Evolutionary conservation across 148 eudicot genomes (phyloP).

Genomic region (Diospyros kaki): DNA sequence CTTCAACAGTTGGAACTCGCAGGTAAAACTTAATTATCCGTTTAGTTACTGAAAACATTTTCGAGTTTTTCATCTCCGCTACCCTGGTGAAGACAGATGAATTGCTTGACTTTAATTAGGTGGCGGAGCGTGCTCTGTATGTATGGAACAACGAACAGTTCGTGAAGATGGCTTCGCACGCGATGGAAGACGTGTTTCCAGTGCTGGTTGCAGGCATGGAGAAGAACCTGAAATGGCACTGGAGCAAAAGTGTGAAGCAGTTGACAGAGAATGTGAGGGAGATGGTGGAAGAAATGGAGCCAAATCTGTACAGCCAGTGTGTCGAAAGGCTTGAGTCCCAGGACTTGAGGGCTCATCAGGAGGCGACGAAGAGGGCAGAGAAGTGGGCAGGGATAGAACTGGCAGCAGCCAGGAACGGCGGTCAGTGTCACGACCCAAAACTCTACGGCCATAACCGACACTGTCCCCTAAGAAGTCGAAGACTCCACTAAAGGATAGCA

Average conservation of each 20-base stretch:
- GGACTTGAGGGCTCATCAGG: slow-evolving; percentile 18
- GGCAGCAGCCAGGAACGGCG: slow-evolving; percentile 16
- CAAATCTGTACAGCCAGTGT: slow-evolving; percentile 31
- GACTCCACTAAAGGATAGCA: too few relatives aligned
- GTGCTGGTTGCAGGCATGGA: slow-evolving; percentile 39
- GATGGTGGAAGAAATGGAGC: slow-evolving; percentile 40
- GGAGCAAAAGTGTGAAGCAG: slow-evolving; percentile 41
- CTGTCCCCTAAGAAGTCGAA: too few relatives aligned
- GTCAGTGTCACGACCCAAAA: too few relatives aligned
- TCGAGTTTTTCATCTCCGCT: too few relatives aligned
- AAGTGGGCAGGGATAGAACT: slow-evolving; percentile 36
- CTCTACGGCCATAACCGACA: too few relatives aligned
- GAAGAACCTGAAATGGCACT: slow-evolving; percentile 41
- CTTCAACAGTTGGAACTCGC: slow-evolving; percentile 43
- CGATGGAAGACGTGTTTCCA: slow-evolving; percentile 30
- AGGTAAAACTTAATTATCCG: slow-evolving; percentile 19
- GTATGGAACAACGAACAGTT: slow-evolving; percentile 51
- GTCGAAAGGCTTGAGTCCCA: slow-evolving; percentile 15
- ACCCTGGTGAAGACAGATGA: too few relatives aligned
- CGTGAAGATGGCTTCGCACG: slow-evolving; percentile 39
- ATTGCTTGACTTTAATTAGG: slow-evolving; percentile 13
- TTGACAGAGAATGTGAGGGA: slow-evolving; percentile 37
- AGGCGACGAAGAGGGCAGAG: slow-evolving; percentile 27
- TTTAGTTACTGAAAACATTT: too few relatives aligned
- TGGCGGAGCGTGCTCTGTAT: slow-evolving; percentile 47